Evolutionary conservation across 2,329 filamentous ascomycete species (phyloP).

Genomic region (Aspergillus pseudotamarii): DNA sequence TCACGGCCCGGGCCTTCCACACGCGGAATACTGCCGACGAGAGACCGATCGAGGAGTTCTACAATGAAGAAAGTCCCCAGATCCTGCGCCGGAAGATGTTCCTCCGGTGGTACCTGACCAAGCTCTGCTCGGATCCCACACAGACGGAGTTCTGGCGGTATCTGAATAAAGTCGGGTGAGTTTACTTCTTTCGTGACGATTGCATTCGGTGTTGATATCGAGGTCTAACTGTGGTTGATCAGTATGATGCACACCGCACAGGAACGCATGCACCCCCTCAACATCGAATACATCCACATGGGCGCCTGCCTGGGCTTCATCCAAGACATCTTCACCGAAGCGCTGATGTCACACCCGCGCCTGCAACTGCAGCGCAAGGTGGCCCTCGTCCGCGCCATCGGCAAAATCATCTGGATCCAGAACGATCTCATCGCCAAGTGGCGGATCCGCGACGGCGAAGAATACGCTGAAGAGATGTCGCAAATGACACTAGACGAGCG

Average conservation of each 20-base stretch:
- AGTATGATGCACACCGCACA: slow-evolving; percentile 81
- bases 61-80: slow-evolving; percentile 70
- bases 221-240: background rate
- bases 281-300: slow-evolving; percentile 81
- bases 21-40: slow-evolving; percentile 64
- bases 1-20: slow-evolving; percentile 76
- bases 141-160: slow-evolving; percentile 82
- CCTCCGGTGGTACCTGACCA: slow-evolving; percentile 71
- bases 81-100: slow-evolving; percentile 80
- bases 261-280: slow-evolving; percentile 70
- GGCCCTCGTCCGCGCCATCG: slow-evolving; percentile 72
- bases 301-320: slow-evolving; percentile 73
- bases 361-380: slow-evolving; percentile 70
- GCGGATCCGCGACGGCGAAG: slow-evolving; percentile 71
- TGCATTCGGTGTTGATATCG: background rate
- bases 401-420: slow-evolving; percentile 85
- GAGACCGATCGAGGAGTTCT: slow-evolving; percentile 65
- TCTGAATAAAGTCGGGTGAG: slow-evolving; percentile 77
- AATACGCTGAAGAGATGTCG: slow-evolving; percentile 52
- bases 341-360: slow-evolving; percentile 71
- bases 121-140: slow-evolving; percentile 73
- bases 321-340: slow-evolving; percentile 76
- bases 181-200: slow-evolving; percentile 12
- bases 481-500: slow-evolving; percentile 53
- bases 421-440: slow-evolving; percentile 85